Percentiles rank a stretch among this genome's conserved stretches.
Conservation (phyloP, 2,329 filamentous ascomycete genomes). For the Aspergillus niger region DNA sequence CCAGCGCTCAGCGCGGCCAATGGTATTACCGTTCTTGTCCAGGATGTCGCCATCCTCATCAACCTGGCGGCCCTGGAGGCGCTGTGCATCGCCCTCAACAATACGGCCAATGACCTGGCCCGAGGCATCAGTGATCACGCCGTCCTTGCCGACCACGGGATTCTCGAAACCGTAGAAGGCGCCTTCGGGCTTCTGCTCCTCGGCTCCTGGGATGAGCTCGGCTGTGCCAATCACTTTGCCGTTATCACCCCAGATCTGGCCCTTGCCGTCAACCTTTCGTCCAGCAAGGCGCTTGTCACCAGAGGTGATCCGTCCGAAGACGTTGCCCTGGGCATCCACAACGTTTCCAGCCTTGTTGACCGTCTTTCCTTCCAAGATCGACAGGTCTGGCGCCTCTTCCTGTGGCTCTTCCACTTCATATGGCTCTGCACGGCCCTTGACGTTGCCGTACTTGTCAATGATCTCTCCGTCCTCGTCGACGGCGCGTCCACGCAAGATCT, state of each 20-base stretch:
- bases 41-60: slow-evolving; percentile 70
- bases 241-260: slow-evolving; percentile 65
- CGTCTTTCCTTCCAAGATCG: slow-evolving; percentile 61
- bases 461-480: slow-evolving; percentile 85
- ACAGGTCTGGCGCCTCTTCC: slow-evolving; percentile 59
- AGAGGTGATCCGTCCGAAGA: slow-evolving; percentile 60
- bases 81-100: slow-evolving; percentile 64
- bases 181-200: slow-evolving; percentile 54
- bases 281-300: slow-evolving; percentile 61
- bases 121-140: slow-evolving; percentile 52
- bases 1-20: slow-evolving; percentile 70
- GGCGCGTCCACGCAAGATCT: slow-evolving; percentile 69
- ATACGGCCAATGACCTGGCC: slow-evolving; percentile 55
- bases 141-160: slow-evolving; percentile 60
- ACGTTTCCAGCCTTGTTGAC: slow-evolving; percentile 67
- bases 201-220: slow-evolving; percentile 57
- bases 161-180: slow-evolving; percentile 63
- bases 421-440: slow-evolving; percentile 61
- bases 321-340: slow-evolving; percentile 60
- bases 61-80: slow-evolving; percentile 65
- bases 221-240: slow-evolving; percentile 63
- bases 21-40: slow-evolving; percentile 66
- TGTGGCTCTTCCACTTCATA: slow-evolving; percentile 53
- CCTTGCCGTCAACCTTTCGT: slow-evolving; percentile 63
- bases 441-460: slow-evolving; percentile 71